These are phyloP conservation scores for Saccharomyces cerevisiae DNA, from an alignment of 805 yeast genomes.

Conservation along the genomic window DNA sequence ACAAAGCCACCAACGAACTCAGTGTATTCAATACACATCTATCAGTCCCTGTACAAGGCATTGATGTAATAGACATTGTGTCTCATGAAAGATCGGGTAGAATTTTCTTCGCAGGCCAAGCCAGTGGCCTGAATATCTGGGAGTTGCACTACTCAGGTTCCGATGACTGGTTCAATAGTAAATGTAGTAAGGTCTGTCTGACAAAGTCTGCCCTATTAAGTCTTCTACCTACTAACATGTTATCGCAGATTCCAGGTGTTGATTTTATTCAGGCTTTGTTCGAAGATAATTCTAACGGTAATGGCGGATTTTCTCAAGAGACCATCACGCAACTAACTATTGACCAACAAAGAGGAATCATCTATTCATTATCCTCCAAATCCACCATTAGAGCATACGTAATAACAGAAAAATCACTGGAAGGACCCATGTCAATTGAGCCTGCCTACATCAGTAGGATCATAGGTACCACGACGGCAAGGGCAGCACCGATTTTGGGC, in stretches of 20 bases:
- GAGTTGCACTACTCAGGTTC: constrained; percentile 74
- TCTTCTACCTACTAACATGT: constrained; percentile 37
- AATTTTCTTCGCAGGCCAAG: constrained; percentile 74
- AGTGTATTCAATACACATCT: constrained; percentile 78
- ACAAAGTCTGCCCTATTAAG: constrained; percentile 57
- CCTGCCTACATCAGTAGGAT: constrained; percentile 33
- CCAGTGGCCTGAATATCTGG: constrained; percentile 77
- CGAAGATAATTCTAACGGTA: constrained; percentile 23
- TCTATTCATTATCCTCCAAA: constrained; percentile 75
- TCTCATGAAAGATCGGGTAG: constrained; percentile 61
- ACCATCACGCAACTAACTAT: constrained; percentile 54
- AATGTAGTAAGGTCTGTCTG: constrained; percentile 74
- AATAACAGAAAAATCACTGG: constrained; percentile 35
- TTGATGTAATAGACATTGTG: constrained; percentile 56
- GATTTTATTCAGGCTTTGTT: constrained; percentile 31
- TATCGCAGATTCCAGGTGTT: constrained; percentile 33
- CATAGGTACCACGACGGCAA: constrained; percentile 37
- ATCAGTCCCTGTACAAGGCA: constrained; percentile 70
- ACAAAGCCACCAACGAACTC: constrained; percentile 37
- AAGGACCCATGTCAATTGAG: constrained; percentile 33
- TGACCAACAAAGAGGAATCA: constrained; percentile 67
- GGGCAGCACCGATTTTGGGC: constrained; percentile 48
- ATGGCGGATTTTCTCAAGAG: constrained; percentile 38
- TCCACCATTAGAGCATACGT: constrained; percentile 78
- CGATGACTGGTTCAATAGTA: constrained; percentile 80